These are phyloP conservation scores for Verticillium alfalfae DNA, from an alignment of 2,329 filamentous ascomycete genomes.

Conservation along the genomic window DNA sequence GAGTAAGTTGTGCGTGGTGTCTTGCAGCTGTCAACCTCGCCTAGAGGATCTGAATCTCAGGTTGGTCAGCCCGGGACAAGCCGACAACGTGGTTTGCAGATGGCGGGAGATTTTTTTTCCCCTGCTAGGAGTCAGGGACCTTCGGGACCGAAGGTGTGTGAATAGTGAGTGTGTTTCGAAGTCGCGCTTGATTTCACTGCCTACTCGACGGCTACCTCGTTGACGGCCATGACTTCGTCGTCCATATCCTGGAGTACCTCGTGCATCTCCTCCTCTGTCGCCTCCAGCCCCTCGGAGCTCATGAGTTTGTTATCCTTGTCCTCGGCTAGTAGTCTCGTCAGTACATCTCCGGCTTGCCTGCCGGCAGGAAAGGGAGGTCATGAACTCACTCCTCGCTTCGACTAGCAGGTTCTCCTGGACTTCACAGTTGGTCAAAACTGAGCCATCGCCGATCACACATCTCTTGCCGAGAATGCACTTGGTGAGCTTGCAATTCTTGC, in stretches of 20 bases:
- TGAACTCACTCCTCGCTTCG: constrained; percentile 63
- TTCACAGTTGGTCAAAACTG: constrained; percentile 80
- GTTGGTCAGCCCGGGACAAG: not conserved
- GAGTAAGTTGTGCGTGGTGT: not conserved
- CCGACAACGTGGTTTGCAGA: not conserved
- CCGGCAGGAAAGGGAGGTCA: not conserved
- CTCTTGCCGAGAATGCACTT: constrained; percentile 81
- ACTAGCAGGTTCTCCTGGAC: constrained; percentile 85
- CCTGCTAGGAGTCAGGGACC: not conserved
- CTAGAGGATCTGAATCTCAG: not conserved
- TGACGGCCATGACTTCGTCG: constrained; percentile 24
- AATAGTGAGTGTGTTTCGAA: not conserved
- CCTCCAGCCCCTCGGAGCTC: constrained; percentile 61
- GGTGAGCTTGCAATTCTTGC: constrained; percentile 77
- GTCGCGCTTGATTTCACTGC: not conserved
- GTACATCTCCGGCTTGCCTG: not conserved
- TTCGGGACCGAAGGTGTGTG: not conserved
- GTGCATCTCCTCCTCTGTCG: constrained; percentile 56
- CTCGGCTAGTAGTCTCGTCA: constrained; percentile 42
- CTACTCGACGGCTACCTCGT: constrained; percentile 6
- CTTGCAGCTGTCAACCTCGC: not conserved
- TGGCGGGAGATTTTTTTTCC: not conserved
- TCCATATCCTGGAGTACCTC: constrained; percentile 41
- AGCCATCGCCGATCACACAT: constrained; percentile 76
- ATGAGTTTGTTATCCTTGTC: constrained; percentile 64